Evolutionary conservation across 306 rosid species (phyloP), one percentile per base, ranked within the genome.

Genomic region (Sesbania bispinosa): DNA sequence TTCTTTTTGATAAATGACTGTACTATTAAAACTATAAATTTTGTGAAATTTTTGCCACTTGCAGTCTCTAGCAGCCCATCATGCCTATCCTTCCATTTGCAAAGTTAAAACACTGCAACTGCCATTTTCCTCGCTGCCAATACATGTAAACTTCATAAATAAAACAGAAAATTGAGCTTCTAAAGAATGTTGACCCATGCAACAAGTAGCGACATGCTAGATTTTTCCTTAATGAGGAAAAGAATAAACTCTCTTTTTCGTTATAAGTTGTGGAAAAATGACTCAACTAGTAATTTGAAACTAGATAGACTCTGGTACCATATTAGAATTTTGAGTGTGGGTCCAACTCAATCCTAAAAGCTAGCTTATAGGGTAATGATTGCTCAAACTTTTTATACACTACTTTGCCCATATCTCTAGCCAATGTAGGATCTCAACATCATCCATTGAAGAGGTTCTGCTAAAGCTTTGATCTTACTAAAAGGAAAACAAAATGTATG

Each of bases 71-170:
- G 50, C 18, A 57, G 67, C 36, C 62, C 13, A 53, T 3, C 36
- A 19, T 19, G 26, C 11, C 57, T 1, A 5, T 26, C 59, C 32
- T 60, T 77, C 67, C 58, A 14, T 48, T 36, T 48, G 65, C 50
- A 50, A 20, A 9, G 39, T 53, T 39, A 13, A 39, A 46, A 24
- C 4, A 41, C 11, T 61, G 46, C 46, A 59, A 21, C 39, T 62
- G 26, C 67, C 67, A 69, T 62, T 62, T 57, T 53, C 53, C 42
- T 70, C 11, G 36, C 61, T 77, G 77, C 77, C 51, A 71, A 71
- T 29, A 10, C 77, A 69, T 51, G 19, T 1, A 51, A 21, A 2
- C 10, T 39, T 7, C 26, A 24, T 50, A 13, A 77, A 52, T 51
- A 30, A 50, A 50, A 69, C 77, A 50, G 16, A 45, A 33, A 29